Evolutionary conservation across 805 yeast genomes (phyloP), one percentile per base, ranked within the genome.

Genomic region (Lipomyces sp.): DNA sequence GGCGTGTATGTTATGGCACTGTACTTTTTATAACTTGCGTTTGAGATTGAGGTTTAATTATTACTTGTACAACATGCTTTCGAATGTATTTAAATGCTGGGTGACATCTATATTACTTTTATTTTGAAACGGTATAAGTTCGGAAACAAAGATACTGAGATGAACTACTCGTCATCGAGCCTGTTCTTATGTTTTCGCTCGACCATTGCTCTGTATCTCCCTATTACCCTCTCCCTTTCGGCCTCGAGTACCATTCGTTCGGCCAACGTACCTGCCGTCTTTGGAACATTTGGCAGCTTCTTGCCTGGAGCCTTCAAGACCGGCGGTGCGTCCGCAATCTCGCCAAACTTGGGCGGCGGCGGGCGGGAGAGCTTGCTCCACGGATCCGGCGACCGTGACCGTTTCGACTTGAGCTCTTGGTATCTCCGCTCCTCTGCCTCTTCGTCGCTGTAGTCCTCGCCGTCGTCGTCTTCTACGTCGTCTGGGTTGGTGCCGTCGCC

Each of bases 251-350:
- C 60, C 45, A 64, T 58, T 29, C 75, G 63, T 42, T 70, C 58
- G 2, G 74, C 71, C 45, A 64, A 35, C 6, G 73, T 65, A 11
- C 75, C 75, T 6, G 73, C 69, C 5, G 67, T 39, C 56, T 70
- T 71, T 28, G 75, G 75, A 1, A 71, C 70, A 49, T 68, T 70
- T 37, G 60, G 59, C 41, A 61, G 46, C 46, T 55, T 45, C 53
- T 68, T 71, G 14, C 61, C 47, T 2, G 67, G 67, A 22, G 58
- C 47, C 4, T 61, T 66, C 39, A 71, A 62, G 49, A 63, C 68
- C 1, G 75, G 75, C 13, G 75, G 75, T 14, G 69, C 61, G 37
- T 69, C 72, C 0, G 69, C 75, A 3, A 69, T 68, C 23, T 71
- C 75, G 5, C 73, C 73, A 49, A 71, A 71, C 55, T 69, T 69